Evolutionary conservation across 345 rosid species (phyloP), one percentile per base, ranked within the genome.

Genomic region (Acer campestre): DNA sequence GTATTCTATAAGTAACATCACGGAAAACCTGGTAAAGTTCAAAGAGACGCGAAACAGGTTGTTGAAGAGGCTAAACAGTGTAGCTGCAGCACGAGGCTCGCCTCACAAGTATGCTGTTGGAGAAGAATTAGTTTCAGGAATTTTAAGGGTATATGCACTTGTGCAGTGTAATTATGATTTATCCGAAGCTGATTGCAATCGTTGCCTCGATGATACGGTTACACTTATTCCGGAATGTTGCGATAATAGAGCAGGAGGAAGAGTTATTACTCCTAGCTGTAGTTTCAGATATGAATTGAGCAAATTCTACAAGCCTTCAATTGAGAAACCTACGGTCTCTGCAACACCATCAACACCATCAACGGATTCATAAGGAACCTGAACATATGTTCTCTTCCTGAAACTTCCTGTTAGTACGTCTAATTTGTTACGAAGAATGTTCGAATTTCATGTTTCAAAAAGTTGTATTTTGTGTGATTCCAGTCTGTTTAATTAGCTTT

Each of bases 81-180:
- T 3, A 40, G 81, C 91, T 0, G 82, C 80, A 1, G 67, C 80
- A 17, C 84, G 86, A 7, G 83, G 80, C 35, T 51, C 81, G 3
- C 68, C 70, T 10, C 75, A 85, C 51, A 89, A 89, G 62, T 91
- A 81, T n/a, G 91, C 91, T 1, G 70, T 82, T 0, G 88, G 88
- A 11, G 65, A 68, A 9, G 9, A 61, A 0, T 71, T 51, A 3
- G 75, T 62, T 1, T 11, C 68, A 0, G 80, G n/a, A 1, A 82
- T 17, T 22, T 1, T 17, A 6, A 79, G 10, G 1, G 71, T 87
- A 55, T 88, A 55, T 0, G 94, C 77, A n/a, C 82, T 75, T 27
- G 76, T 51, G 4, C 93, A 89, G 4, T 88, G 95, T 62, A 81
- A 82, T 9, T 88, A 90, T 1, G 87, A 89, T 68, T 70, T 88